phyloP scores from a whole-genome alignment of 441 rosid species.

The Populus hybrid region DNA sequence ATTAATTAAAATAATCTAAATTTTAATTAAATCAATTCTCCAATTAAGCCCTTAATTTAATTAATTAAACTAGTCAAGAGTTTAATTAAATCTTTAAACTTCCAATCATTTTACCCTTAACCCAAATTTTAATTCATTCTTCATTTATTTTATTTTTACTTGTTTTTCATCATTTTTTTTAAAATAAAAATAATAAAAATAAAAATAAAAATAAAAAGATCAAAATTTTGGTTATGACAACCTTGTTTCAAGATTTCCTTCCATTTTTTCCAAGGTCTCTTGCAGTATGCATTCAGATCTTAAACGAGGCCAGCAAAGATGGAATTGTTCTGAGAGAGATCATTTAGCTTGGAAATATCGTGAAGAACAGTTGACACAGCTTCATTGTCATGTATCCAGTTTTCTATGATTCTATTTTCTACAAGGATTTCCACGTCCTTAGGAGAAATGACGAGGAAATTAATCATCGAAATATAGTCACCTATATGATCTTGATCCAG shows the following conservation, averaged over 20 bases:
- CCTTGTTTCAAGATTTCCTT: conserved; percentile 14
- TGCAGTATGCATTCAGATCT: not conserved
- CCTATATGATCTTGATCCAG: not conserved
- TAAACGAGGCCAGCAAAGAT: not conserved
- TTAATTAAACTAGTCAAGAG: too few relatives aligned
- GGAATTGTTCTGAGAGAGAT: not conserved
- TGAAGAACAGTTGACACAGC: not conserved
- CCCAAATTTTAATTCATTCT: too few relatives aligned
- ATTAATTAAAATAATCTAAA: too few relatives aligned
- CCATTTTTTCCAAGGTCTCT: conserved; percentile 11
- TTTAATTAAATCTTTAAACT: too few relatives aligned
- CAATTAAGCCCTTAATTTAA: too few relatives aligned
- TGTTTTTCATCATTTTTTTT: too few relatives aligned
- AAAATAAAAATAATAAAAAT: too few relatives aligned
- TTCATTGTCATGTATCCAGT: not conserved
- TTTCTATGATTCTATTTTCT: not conserved
- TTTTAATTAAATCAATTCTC: too few relatives aligned
- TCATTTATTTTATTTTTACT: too few relatives aligned
- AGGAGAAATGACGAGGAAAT: not conserved
- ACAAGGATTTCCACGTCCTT: conserved; percentile 9
- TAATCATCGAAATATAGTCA: conserved; percentile 6
- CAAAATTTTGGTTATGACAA: too few relatives aligned
- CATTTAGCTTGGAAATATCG: not conserved
- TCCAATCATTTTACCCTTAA: too few relatives aligned
- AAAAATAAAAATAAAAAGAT: too few relatives aligned